Percentiles rank a stretch among this genome's conserved stretches.
phyloP scores from a whole-genome alignment of 2,329 filamentous ascomycete species.

The Elsinoe australis region DNA sequence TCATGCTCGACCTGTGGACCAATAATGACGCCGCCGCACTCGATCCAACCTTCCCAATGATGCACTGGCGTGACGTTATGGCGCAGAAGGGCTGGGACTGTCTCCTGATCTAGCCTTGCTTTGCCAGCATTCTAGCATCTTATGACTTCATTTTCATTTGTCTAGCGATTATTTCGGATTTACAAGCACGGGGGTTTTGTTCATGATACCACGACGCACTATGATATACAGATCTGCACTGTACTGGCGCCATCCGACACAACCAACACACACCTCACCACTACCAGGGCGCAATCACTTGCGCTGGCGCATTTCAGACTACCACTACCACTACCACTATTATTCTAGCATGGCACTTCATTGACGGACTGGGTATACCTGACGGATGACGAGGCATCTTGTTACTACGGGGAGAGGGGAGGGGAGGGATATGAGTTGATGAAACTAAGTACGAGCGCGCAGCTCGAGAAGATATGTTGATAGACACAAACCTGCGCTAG shows the following conservation, averaged over 20 bases:
- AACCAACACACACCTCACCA: neutral
- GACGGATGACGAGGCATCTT: no score
- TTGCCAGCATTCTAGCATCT: neutral
- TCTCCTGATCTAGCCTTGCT: slow-evolving; percentile 69
- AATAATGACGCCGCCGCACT: slow-evolving; percentile 57
- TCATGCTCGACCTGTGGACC: slow-evolving; percentile 76
- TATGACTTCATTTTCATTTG: no score
- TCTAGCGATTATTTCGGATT: neutral
- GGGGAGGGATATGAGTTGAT: no score
- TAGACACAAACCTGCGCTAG: no score
- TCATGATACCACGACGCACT: slow-evolving; percentile 13
- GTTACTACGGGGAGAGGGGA: no score
- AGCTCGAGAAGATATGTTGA: no score
- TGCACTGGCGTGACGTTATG: slow-evolving; percentile 96
- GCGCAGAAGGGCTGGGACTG: slow-evolving; percentile 85
- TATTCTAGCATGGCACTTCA: no score
- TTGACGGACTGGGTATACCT: no score
- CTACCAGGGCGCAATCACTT: slow-evolving; percentile 9
- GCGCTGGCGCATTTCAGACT: slow-evolving; percentile 9
- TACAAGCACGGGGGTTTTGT: neutral
- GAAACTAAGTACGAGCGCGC: no score
- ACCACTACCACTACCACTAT: no score
- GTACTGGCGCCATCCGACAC: neutral
- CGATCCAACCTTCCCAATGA: slow-evolving; percentile 51
- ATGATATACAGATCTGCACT: slow-evolving; percentile 5